Evolutionary conservation across 495 filamentous ascomycete species (phyloP).

Genomic region (Xylaria flabelliformis): DNA sequence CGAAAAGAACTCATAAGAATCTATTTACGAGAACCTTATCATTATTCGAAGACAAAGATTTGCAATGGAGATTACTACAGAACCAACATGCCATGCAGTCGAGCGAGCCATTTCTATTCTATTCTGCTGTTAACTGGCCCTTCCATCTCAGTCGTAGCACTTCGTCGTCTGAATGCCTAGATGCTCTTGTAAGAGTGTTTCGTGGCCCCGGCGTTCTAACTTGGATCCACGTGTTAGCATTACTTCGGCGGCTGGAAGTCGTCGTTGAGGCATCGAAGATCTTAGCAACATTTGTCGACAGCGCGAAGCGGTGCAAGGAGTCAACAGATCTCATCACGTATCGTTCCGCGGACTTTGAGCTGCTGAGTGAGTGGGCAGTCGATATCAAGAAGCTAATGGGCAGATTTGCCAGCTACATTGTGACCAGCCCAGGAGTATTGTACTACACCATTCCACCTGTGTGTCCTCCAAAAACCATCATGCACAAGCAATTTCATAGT

Average conservation of each 20-base stretch:
- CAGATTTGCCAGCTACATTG: constrained; percentile 45
- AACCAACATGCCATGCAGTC: constrained; percentile 37
- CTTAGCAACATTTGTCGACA: constrained; percentile 15
- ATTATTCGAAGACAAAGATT: constrained; percentile 28
- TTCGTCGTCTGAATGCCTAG: neutral
- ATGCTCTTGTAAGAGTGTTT: constrained; percentile 12
- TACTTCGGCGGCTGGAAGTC: constrained; percentile 2
- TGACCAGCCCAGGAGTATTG: constrained; percentile 42
- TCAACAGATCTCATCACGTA: neutral
- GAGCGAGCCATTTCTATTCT: constrained; percentile 42
- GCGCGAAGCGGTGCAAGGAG: neutral
- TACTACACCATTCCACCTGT: constrained; percentile 47
- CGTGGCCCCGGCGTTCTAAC: constrained; percentile 21
- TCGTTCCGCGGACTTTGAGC: constrained; percentile 27
- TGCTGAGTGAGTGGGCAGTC: constrained; percentile 48
- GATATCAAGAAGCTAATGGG: constrained; percentile 49
- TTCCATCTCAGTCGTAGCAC: neutral
- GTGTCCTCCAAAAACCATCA: constrained; percentile 37
- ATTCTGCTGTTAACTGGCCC: neutral
- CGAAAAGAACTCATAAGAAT: constrained; percentile 8
- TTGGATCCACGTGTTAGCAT: constrained; percentile 31
- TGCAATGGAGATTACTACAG: constrained; percentile 29
- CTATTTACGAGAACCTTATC: constrained; percentile 36
- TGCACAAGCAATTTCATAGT: neutral
- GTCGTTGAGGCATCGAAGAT: constrained; percentile 17